Evolutionary conservation across 352 stramenopile genomes (phyloP).

Genomic region (Thalassiosira ordinaria): DNA sequence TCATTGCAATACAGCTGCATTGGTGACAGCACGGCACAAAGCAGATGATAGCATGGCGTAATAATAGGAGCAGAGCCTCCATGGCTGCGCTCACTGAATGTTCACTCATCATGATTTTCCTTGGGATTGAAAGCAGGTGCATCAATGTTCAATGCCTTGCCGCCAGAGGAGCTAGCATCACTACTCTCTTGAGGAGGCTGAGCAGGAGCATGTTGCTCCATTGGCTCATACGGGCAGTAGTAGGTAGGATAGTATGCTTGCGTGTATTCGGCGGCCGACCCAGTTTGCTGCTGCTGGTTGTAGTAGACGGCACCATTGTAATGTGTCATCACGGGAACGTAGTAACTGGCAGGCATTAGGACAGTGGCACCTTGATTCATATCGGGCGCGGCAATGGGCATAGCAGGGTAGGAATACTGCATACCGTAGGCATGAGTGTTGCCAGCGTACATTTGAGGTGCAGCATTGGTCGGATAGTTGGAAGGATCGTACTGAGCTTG

Average conservation of each 20-base stretch:
- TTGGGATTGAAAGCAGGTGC: constrained; percentile 15
- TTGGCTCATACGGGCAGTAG: not conserved
- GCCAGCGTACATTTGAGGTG: not conserved
- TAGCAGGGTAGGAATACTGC: not conserved
- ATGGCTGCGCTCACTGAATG: not conserved
- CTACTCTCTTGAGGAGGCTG: not conserved
- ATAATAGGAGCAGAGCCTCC: not conserved
- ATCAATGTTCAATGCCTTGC: constrained; percentile 18
- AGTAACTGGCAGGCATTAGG: constrained; percentile 10
- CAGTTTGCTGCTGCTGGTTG: constrained; percentile 9
- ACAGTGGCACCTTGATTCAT: not conserved
- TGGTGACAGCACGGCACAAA: not conserved
- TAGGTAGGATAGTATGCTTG: constrained; percentile 1
- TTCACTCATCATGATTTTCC: constrained; percentile 8
- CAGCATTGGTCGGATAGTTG: not conserved
- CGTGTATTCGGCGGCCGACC: not conserved
- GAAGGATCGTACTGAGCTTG: constrained; percentile 18
- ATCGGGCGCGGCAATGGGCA: not conserved
- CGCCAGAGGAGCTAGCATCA: not conserved
- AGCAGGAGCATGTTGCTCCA: not conserved
- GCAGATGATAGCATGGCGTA: not conserved
- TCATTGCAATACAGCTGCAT: too few relatives aligned
- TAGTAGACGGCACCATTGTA: constrained; percentile 10
- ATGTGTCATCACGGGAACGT: constrained; percentile 4
- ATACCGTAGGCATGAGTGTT: constrained; percentile 7